A percentile compares a stretch with the other conserved stretches of the same genome.
Evolutionary conservation across 2,329 filamentous ascomycete species (phyloP).

Genomic region (Trichoderma koningii): DNA sequence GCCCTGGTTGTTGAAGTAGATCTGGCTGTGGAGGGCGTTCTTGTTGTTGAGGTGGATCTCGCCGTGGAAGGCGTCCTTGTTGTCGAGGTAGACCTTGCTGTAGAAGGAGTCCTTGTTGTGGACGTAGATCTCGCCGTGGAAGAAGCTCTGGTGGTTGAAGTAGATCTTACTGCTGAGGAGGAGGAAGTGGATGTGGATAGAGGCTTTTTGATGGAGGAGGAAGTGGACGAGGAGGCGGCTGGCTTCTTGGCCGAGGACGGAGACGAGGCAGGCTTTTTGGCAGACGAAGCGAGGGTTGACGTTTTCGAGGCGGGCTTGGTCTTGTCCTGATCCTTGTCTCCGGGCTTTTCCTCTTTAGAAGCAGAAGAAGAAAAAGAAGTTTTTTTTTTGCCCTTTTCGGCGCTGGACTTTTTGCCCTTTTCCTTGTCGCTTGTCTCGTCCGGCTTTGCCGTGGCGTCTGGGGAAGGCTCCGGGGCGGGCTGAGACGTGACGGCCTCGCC

Average conservation of each 20-base stretch:
- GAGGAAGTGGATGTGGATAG: not conserved
- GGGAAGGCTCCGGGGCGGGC: constrained; percentile 11
- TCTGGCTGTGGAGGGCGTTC: not conserved
- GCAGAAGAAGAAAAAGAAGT: constrained; percentile 25
- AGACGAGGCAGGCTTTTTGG: constrained; percentile 17
- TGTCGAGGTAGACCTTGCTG: not conserved
- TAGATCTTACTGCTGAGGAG: not conserved
- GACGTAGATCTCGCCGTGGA: not conserved
- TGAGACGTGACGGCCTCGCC: constrained; percentile 5
- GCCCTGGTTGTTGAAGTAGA: constrained; percentile 10
- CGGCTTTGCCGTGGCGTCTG: constrained; percentile 1
- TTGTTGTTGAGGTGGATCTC: not conserved
- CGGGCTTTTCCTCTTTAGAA: constrained; percentile 27
- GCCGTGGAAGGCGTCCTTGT: not conserved
- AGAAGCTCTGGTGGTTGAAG: not conserved
- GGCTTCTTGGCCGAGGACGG: constrained; percentile 20
- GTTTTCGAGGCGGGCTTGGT: constrained; percentile 21
- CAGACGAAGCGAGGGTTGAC: constrained; percentile 1
- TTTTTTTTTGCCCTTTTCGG: constrained; percentile 24
- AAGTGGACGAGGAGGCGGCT: not conserved
- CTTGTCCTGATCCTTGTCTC: constrained; percentile 30
- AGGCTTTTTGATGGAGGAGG: constrained; percentile 8
- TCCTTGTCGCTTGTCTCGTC: constrained; percentile 15
- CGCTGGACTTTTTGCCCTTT: constrained; percentile 18
- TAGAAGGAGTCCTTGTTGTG: not conserved